Evolutionary conservation across 164 flowering plant genomes (phyloP).

Genomic region (Magnolia changhungtana): DNA sequence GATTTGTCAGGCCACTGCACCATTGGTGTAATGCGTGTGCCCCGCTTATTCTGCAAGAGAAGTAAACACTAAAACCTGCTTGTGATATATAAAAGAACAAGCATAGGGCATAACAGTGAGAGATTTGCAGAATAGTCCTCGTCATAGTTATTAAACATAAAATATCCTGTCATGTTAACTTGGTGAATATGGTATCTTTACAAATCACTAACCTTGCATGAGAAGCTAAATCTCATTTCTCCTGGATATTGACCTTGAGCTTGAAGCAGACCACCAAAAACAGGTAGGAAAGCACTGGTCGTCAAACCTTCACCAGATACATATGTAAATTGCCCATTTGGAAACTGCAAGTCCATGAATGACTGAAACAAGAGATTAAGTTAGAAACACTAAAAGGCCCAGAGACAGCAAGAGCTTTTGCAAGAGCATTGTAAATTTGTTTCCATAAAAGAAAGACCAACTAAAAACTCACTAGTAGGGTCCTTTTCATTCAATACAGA

Average conservation of each 20-base stretch:
- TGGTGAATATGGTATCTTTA: neutral
- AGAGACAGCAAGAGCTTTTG: neutral
- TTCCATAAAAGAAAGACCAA: neutral
- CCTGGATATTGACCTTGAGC: slow-evolving; percentile 97
- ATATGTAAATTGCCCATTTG: slow-evolving; percentile 94
- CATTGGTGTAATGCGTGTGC: slow-evolving; percentile 80
- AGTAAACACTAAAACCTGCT: neutral
- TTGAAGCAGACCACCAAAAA: slow-evolving; percentile 91
- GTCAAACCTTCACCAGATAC: slow-evolving; percentile 93
- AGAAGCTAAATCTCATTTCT: slow-evolving; percentile 81
- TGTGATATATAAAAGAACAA: neutral
- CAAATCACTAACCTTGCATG: slow-evolving; percentile 66
- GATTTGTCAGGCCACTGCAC: slow-evolving; percentile 95
- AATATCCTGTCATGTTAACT: neutral
- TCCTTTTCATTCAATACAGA: neutral
- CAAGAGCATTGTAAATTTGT: neutral
- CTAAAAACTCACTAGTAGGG: neutral
- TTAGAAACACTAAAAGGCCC: neutral
- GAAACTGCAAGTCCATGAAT: slow-evolving; percentile 94
- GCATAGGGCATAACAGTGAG: neutral
- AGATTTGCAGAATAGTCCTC: neutral
- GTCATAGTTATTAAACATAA: neutral
- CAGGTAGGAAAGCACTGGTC: slow-evolving; percentile 78
- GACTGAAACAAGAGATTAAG: slow-evolving; percentile 46
- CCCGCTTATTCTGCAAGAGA: slow-evolving; percentile 74